phyloP scores from a whole-genome alignment of 805 yeast genomes.

The Candida qinlingensis region DNA sequence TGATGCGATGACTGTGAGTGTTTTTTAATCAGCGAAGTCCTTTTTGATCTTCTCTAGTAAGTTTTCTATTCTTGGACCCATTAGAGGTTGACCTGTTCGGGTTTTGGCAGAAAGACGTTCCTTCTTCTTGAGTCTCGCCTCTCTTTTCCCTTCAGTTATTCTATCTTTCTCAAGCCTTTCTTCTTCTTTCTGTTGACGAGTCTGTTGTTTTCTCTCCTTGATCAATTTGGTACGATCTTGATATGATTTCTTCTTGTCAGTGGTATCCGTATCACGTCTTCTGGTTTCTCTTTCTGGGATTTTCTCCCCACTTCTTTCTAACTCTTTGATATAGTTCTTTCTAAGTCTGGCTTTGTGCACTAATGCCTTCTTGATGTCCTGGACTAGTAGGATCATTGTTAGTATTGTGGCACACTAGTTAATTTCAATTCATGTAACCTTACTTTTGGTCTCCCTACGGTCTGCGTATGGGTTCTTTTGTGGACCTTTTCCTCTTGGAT shows the following conservation, averaged over 20 bases:
- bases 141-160: conserved; percentile 36
- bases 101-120: conserved; percentile 50
- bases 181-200: conserved; percentile 28
- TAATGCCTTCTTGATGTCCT: conserved; percentile 74
- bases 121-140: conserved; percentile 37
- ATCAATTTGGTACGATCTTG: conserved; percentile 31
- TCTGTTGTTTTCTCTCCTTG: conserved; percentile 30
- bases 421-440: not conserved
- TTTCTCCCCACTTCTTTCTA: conserved; percentile 64
- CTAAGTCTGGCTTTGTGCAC: conserved; percentile 76
- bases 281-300: conserved; percentile 39
- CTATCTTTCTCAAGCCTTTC: conserved; percentile 36
- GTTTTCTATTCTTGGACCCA: conserved; percentile 83
- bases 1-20: not conserved
- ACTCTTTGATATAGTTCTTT: conserved; percentile 72
- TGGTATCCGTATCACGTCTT: conserved; percentile 8
- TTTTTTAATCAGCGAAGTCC: conserved; percentile 26
- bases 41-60: conserved; percentile 70
- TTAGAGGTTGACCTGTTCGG: conserved; percentile 75
- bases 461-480: conserved; percentile 21
- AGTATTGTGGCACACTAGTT: not conserved
- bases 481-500: conserved; percentile 6
- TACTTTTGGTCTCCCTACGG: conserved; percentile 21
- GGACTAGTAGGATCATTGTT: conserved; percentile 29
- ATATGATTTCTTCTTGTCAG: conserved; percentile 25